A percentile compares a stretch with the other conserved stretches of the same genome.
phyloP scores from a whole-genome alignment of 2,329 filamentous ascomycete species.

The Berkeleyomyces basicola region DNA sequence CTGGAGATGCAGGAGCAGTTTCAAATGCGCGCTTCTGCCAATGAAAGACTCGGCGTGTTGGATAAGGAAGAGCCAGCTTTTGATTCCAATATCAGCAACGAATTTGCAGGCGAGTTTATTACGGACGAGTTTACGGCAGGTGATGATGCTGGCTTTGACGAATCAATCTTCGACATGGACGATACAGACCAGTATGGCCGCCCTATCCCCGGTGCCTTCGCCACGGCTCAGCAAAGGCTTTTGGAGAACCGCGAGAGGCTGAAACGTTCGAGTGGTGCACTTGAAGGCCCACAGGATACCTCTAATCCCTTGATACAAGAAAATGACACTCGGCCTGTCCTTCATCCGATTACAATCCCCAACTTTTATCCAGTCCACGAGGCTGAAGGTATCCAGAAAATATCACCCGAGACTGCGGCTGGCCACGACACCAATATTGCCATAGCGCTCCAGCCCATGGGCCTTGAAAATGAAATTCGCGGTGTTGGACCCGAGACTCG shows the following conservation, averaged over 20 bases:
- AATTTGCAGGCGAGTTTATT: conserved; percentile 29
- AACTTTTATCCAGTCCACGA: conserved; percentile 6
- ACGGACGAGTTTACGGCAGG: conserved; percentile 21
- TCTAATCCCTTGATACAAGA: neutral
- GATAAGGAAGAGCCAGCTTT: conserved; percentile 52
- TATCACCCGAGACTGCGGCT: neutral
- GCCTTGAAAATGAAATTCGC: conserved; percentile 1
- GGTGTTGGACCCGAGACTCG: conserved; percentile 10
- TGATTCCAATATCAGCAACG: conserved; percentile 33
- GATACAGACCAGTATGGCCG: conserved; percentile 47
- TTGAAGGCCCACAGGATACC: neutral
- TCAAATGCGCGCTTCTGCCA: conserved; percentile 9
- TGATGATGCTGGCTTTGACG: conserved; percentile 46
- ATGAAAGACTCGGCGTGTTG: conserved; percentile 3
- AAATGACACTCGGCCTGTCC: neutral
- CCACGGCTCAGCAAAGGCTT: conserved; percentile 28
- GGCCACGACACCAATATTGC: neutral
- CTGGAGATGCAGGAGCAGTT: conserved; percentile 13
- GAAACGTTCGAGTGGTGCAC: neutral
- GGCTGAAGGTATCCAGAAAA: neutral
- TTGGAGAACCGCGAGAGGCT: conserved; percentile 8
- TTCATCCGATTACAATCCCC: conserved; percentile 8
- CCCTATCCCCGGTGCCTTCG: conserved; percentile 41
- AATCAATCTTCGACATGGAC: conserved; percentile 55
- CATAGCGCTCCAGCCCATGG: neutral